Conservation (phyloP, 2,329 filamentous ascomycete genomes). For the Alternaria sp. region DNA sequence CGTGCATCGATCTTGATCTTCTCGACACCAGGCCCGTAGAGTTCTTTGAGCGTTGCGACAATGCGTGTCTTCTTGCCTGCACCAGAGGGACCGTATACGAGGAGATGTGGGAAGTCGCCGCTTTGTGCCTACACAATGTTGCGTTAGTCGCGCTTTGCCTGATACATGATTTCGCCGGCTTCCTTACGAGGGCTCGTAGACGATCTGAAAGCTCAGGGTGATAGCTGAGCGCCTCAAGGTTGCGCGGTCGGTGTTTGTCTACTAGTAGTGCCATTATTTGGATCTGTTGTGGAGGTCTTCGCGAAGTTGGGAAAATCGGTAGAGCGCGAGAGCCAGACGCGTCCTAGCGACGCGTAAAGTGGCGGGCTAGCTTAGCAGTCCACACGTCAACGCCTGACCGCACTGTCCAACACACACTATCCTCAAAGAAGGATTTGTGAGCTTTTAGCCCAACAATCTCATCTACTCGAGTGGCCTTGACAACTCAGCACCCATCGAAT, state of each 20-base stretch:
- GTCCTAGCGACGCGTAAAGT: slow-evolving; percentile 44
- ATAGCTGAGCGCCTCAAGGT: slow-evolving; percentile 81
- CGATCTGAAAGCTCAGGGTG: slow-evolving; percentile 88
- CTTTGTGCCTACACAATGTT: slow-evolving; percentile 76
- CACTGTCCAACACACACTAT: neutral
- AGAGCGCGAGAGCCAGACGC: slow-evolving; percentile 32
- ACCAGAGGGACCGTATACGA: slow-evolving; percentile 95
- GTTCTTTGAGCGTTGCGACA: slow-evolving; percentile 90
- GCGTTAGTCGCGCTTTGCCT: slow-evolving; percentile 18
- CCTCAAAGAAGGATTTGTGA: neutral
- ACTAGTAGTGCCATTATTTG: slow-evolving; percentile 68
- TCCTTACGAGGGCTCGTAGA: slow-evolving; percentile 79
- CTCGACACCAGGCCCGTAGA: slow-evolving; percentile 96
- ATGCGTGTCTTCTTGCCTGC: slow-evolving; percentile 98
- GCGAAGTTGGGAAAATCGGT: slow-evolving; percentile 19
- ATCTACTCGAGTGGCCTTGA: neutral
- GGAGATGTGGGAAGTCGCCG: slow-evolving; percentile 95
- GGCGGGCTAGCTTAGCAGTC: slow-evolving; percentile 28
- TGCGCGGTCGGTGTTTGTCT: slow-evolving; percentile 73
- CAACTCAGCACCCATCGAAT: neutral
- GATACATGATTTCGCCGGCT: slow-evolving; percentile 10
- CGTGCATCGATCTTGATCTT: slow-evolving; percentile 99
- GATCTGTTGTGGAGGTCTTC: slow-evolving; percentile 10
- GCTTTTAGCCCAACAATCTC: neutral
- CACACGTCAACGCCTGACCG: slow-evolving; percentile 14